Percentiles rank a stretch among this genome's conserved stretches.
Conservation (phyloP, 2,329 filamentous ascomycete species). For the Zasmidium angulare region DNA sequence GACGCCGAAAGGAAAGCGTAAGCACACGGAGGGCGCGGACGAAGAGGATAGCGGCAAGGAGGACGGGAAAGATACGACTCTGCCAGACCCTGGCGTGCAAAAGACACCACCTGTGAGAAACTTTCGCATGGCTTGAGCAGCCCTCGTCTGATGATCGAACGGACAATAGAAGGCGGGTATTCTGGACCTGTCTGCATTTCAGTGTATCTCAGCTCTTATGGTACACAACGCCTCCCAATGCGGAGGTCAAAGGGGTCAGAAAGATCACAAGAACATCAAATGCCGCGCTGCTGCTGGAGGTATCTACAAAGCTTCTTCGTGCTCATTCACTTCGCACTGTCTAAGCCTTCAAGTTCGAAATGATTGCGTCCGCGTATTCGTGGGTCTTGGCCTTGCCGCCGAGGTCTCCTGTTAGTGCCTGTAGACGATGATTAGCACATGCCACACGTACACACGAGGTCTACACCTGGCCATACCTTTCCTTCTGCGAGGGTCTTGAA, state of each 20-base stretch:
- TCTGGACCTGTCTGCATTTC: not conserved
- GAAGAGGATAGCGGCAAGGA: not conserved
- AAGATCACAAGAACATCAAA: not conserved
- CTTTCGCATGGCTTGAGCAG: no score
- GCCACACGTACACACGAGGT: not conserved
- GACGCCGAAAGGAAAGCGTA: not conserved
- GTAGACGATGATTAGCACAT: constrained; percentile 8
- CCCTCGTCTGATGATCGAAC: not conserved
- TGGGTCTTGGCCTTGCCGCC: constrained; percentile 94
- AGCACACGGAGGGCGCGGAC: not conserved
- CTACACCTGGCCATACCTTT: constrained; percentile 61
- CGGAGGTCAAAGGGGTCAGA: not conserved
- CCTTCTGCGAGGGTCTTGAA: constrained; percentile 95
- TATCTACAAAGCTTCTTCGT: constrained; percentile 9
- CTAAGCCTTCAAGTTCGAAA: constrained; percentile 55
- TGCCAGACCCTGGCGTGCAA: not conserved
- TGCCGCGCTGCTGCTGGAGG: constrained; percentile 6
- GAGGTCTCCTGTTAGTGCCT: constrained; percentile 87
- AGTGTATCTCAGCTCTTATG: not conserved
- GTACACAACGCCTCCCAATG: not conserved
- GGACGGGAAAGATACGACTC: not conserved
- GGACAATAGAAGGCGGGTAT: not conserved
- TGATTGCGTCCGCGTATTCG: constrained; percentile 93
- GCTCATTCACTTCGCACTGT: not conserved
- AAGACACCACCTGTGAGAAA: not conserved